A percentile compares a stretch with the other conserved stretches of the same genome.
phyloP scores from a whole-genome alignment of 331 rosid genomes.

The Rhamnella rubrinervis region DNA sequence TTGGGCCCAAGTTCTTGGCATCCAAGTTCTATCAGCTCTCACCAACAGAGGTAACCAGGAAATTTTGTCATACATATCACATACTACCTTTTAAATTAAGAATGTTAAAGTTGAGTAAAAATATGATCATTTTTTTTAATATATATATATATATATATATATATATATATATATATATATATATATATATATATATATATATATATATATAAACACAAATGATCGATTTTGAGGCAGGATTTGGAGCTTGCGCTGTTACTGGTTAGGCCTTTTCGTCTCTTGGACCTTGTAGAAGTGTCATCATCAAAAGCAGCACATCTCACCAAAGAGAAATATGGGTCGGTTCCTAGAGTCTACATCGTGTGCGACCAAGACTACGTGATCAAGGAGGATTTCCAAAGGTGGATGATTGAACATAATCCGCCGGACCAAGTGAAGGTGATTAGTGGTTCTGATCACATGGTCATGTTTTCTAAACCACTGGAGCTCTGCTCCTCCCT shows the following conservation, averaged over 20 bases:
- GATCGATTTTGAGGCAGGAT: slow-evolving; percentile 14
- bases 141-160: background rate
- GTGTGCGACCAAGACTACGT: slow-evolving; percentile 35
- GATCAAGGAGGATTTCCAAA: slow-evolving; percentile 22
- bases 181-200: background rate
- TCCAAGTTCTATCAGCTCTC: slow-evolving; percentile 9
- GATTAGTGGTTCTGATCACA: slow-evolving; percentile 46
- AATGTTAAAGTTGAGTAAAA: no score
- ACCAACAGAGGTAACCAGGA: slow-evolving; percentile 17
- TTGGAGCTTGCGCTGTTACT: slow-evolving; percentile 14
- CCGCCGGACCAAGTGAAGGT: slow-evolving; percentile 34
- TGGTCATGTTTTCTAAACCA: slow-evolving; percentile 52
- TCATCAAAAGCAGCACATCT: slow-evolving; percentile 5
- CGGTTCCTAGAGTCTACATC: slow-evolving; percentile 30
- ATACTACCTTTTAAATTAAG: no score
- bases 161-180: background rate
- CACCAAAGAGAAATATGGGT: slow-evolving; percentile 22
- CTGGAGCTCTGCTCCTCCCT: slow-evolving; percentile 28
- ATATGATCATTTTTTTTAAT: background rate
- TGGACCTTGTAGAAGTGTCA: background rate
- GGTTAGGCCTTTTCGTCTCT: background rate
- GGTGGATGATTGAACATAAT: slow-evolving; percentile 36
- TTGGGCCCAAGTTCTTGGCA: slow-evolving; percentile 17
- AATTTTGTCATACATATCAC: no score
- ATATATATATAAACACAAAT: background rate